Evolutionary conservation across 768 basidiomycete genomes (phyloP).

Genomic region (Crepidotus variabilis): DNA sequence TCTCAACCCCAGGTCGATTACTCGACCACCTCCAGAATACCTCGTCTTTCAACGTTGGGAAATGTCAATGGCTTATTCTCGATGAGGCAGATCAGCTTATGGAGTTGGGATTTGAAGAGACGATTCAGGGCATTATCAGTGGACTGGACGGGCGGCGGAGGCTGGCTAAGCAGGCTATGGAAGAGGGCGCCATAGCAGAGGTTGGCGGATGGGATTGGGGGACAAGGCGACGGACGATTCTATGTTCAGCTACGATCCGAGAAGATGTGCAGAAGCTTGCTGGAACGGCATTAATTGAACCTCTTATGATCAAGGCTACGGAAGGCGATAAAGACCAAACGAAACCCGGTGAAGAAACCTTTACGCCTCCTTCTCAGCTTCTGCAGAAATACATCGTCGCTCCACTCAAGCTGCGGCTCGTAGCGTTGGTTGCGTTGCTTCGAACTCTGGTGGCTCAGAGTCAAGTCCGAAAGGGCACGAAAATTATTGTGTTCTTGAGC

Average conservation of each 20-base stretch:
- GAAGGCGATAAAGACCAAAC: slow-evolving; percentile 38
- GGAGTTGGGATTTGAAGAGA: slow-evolving; percentile 98
- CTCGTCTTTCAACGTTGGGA: slow-evolving; percentile 85
- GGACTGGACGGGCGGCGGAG: slow-evolving; percentile 80
- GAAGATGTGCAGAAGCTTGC: slow-evolving; percentile 95
- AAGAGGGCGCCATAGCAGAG: slow-evolving; percentile 64
- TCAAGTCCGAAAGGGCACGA: slow-evolving; percentile 47
- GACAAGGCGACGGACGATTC: slow-evolving; percentile 72
- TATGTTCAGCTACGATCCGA: slow-evolving; percentile 95
- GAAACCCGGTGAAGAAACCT: slow-evolving; percentile 44
- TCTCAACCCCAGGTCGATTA: slow-evolving; percentile 91
- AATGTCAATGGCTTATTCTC: slow-evolving; percentile 92
- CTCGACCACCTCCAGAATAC: slow-evolving; percentile 98
- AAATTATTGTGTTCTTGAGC: slow-evolving; percentile 93
- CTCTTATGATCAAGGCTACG: slow-evolving; percentile 79
- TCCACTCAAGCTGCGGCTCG: slow-evolving; percentile 92
- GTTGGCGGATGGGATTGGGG: slow-evolving; percentile 88
- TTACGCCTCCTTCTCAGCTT: slow-evolving; percentile 93
- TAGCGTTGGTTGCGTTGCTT: slow-evolving; percentile 82
- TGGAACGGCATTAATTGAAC: slow-evolving; percentile 72
- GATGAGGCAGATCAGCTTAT: slow-evolving; percentile 97
- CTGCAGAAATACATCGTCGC: slow-evolving; percentile 87
- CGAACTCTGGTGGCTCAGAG: slow-evolving; percentile 73
- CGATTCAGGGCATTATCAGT: slow-evolving; percentile 84
- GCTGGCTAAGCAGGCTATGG: slow-evolving; percentile 64